These are phyloP conservation scores for Toxoplasma gondii DNA, from an alignment of 169 alveolate genomes.

Conservation along the genomic window DNA sequence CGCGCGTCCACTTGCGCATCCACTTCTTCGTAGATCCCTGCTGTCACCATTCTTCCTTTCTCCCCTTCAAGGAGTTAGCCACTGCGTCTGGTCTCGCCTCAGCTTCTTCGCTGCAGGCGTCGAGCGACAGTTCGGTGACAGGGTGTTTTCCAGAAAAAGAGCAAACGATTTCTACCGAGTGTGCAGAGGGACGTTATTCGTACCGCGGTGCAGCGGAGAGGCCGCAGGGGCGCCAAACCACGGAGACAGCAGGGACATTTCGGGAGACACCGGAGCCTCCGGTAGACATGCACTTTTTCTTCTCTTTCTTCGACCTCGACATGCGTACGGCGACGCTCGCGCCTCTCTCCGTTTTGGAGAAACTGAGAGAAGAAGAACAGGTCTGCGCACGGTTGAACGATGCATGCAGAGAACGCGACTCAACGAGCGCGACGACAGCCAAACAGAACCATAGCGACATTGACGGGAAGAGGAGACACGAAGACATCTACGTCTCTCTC, in stretches of 20 bases:
- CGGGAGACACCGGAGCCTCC: not conserved
- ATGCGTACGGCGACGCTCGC: not conserved
- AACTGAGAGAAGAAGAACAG: not conserved
- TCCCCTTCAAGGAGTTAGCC: conserved; percentile 68
- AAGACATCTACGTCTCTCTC: not conserved
- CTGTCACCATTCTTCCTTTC: conserved; percentile 70
- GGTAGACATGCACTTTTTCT: not conserved
- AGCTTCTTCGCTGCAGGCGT: not conserved
- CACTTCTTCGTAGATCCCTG: conserved; percentile 48
- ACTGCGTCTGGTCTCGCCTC: not conserved
- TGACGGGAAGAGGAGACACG: not conserved
- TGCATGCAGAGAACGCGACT: not conserved
- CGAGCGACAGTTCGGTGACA: not conserved
- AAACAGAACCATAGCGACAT: too few relatives aligned
- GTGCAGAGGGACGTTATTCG: not conserved
- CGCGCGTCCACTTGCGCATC: not conserved
- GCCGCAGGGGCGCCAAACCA: not conserved
- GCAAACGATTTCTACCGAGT: not conserved
- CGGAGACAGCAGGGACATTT: too few relatives aligned
- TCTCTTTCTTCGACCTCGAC: conserved; percentile 21
- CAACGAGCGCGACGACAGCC: not conserved
- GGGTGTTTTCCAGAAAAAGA: not conserved
- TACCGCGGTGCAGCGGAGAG: not conserved
- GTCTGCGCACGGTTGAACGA: not conserved
- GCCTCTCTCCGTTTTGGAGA: not conserved